Conservation (phyloP, 352 stramenopile genomes). For the Pythium folliculosum region DNA sequence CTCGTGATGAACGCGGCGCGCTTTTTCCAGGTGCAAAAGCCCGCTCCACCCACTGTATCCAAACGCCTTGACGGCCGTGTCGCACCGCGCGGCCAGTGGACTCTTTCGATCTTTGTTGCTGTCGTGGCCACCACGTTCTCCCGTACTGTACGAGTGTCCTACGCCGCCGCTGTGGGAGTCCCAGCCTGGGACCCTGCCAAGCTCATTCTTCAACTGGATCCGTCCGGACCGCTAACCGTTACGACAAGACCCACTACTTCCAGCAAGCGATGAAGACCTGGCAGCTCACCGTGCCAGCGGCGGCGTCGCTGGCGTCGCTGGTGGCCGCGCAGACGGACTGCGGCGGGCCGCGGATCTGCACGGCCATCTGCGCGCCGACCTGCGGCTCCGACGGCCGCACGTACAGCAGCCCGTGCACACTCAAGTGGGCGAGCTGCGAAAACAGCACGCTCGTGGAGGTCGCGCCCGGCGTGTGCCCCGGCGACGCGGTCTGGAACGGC, state of each 20-base stretch:
- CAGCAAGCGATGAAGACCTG: background rate
- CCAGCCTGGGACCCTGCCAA: too few relatives aligned
- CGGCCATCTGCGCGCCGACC: conserved; percentile 34
- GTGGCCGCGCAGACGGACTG: background rate
- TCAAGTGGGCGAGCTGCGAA: conserved; percentile 35
- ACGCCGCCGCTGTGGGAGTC: too few relatives aligned
- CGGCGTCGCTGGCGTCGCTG: background rate
- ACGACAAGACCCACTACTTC: too few relatives aligned
- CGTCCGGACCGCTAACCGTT: too few relatives aligned
- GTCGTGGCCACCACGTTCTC: background rate
- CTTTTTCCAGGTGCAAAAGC: background rate
- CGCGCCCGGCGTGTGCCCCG: conserved; percentile 25
- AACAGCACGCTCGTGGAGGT: conserved; percentile 29
- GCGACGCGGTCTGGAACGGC: background rate
- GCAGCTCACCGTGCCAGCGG: background rate
- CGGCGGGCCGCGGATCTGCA: conserved; percentile 19
- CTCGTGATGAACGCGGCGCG: too few relatives aligned
- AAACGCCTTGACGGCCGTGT: background rate
- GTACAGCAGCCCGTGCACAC: conserved; percentile 43
- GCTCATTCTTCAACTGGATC: too few relatives aligned
- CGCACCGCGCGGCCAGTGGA: background rate
- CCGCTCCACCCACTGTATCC: background rate
- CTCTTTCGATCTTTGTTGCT: background rate
- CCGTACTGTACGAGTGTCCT: background rate
- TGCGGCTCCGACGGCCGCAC: conserved; percentile 48